Percentiles rank a stretch among this genome's conserved stretches.
These are phyloP conservation scores for Aspergillus nidulans DNA, from an alignment of 495 filamentous ascomycete species.

Conservation along the genomic window DNA sequence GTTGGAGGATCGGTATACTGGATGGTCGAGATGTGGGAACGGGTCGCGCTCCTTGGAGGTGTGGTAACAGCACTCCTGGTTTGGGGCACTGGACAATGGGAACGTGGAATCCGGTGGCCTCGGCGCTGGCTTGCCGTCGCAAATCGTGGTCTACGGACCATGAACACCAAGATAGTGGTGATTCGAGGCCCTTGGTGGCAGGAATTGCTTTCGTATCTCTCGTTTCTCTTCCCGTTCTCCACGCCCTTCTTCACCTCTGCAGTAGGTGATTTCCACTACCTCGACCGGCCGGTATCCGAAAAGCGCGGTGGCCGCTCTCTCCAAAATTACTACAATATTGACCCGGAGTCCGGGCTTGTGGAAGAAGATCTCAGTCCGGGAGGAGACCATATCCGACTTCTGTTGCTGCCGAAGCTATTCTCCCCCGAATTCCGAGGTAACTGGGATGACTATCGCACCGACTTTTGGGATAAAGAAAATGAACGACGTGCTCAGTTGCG, in stretches of 20 bases:
- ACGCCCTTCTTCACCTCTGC: constrained; percentile 59
- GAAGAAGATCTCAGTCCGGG: constrained; percentile 84
- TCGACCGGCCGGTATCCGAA: constrained; percentile 51
- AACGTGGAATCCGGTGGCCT: constrained; percentile 91
- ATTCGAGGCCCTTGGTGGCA: constrained; percentile 79
- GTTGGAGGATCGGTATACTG: constrained; percentile 94
- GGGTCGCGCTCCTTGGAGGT: constrained; percentile 82
- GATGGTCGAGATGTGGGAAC: constrained; percentile 84
- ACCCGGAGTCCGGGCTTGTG: constrained; percentile 51
- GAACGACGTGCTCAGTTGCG: constrained; percentile 74
- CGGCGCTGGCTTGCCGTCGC: constrained; percentile 82
- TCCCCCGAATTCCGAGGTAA: constrained; percentile 93
- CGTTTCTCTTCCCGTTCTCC: constrained; percentile 72
- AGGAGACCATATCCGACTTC: constrained; percentile 84
- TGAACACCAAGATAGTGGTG: constrained; percentile 94
- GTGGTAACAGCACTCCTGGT: constrained; percentile 76
- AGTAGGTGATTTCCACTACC: constrained; percentile 61
- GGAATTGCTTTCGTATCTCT: constrained; percentile 63
- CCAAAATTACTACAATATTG: constrained; percentile 40
- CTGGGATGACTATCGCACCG: constrained; percentile 88
- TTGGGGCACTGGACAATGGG: constrained; percentile 94
- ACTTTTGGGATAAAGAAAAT: constrained; percentile 97
- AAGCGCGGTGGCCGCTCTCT: constrained; percentile 38
- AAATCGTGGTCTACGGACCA: constrained; percentile 81
- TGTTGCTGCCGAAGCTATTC: constrained; percentile 91